Conservation (phyloP, 202 grass and related monocot species). For the Cymbopogon flexuosus region DNA sequence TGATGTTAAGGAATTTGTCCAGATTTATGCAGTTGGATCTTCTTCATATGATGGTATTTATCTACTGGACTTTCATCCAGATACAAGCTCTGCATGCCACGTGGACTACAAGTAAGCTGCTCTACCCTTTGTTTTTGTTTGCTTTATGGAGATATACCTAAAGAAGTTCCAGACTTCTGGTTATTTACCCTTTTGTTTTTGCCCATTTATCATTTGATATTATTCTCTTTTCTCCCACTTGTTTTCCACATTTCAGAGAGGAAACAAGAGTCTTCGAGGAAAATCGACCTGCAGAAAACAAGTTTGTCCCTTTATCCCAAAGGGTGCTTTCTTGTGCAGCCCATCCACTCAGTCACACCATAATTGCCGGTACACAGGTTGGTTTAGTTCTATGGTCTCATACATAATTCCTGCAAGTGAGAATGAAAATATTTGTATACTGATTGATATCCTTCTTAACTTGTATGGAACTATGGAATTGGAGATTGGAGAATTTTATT, state of each 20-base stretch:
- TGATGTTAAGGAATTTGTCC: conserved; percentile 21
- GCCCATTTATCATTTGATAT: neutral
- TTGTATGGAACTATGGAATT: neutral
- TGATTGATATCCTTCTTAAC: neutral
- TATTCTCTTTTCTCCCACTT: conserved; percentile 18
- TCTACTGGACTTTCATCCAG: conserved; percentile 78
- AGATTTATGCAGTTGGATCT: conserved; percentile 85
- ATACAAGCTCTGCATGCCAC: conserved; percentile 71
- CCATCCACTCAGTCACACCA: conserved; percentile 57
- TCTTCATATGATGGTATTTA: conserved; percentile 61
- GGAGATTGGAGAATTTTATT: neutral
- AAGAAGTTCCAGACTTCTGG: conserved; percentile 11
- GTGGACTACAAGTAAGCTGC: conserved; percentile 68
- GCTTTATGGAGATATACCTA: conserved; percentile 4
- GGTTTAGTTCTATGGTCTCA: conserved; percentile 9
- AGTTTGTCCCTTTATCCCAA: conserved; percentile 60
- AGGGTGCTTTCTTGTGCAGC: conserved; percentile 63
- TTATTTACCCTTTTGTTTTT: neutral
- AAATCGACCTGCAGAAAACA: conserved; percentile 51
- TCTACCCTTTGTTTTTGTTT: conserved; percentile 17
- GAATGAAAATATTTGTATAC: neutral
- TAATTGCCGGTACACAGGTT: conserved; percentile 84
- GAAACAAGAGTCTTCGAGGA: conserved; percentile 36
- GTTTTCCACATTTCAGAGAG: conserved; percentile 48
- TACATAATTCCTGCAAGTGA: neutral